Conservation (phyloP, 331 rosid species). For the Ulmus americana region DNA sequence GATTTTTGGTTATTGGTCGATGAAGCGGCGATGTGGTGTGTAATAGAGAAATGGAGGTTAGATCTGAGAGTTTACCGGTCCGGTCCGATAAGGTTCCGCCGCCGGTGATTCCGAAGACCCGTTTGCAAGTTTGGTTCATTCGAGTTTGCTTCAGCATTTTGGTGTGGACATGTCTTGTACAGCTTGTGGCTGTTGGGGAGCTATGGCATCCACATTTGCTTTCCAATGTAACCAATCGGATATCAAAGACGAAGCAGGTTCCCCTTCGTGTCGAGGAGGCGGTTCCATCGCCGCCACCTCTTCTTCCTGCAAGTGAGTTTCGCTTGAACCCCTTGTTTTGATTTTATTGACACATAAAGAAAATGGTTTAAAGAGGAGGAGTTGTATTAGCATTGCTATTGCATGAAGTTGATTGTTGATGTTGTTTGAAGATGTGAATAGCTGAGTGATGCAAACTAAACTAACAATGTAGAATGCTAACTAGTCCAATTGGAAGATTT, state of each 20-base stretch:
- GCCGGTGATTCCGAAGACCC: constrained; percentile 56
- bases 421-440: neutral
- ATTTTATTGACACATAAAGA: neutral
- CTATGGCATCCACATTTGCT: constrained; percentile 71
- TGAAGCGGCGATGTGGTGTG: constrained; percentile 75
- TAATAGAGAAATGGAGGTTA: constrained; percentile 69
- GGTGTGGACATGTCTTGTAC: constrained; percentile 87
- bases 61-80: constrained; percentile 65
- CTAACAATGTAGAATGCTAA: neutral
- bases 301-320: constrained; percentile 62
- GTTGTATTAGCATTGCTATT: neutral
- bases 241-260: constrained; percentile 39
- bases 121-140: constrained; percentile 85
- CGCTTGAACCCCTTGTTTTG: neutral
- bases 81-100: constrained; percentile 66
- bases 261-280: constrained; percentile 24
- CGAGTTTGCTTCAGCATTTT: constrained; percentile 78
- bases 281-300: constrained; percentile 39
- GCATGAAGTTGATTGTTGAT: constrained; percentile 1
- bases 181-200: constrained; percentile 73
- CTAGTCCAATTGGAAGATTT: neutral
- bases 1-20: constrained; percentile 23
- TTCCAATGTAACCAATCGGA: constrained; percentile 53
- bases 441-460: neutral
- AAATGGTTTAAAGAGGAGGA: neutral